Percentiles rank a stretch among this genome's conserved stretches.
Evolutionary conservation across 352 stramenopile species (phyloP).

Genomic region (Globisporangium nodosum): DNA sequence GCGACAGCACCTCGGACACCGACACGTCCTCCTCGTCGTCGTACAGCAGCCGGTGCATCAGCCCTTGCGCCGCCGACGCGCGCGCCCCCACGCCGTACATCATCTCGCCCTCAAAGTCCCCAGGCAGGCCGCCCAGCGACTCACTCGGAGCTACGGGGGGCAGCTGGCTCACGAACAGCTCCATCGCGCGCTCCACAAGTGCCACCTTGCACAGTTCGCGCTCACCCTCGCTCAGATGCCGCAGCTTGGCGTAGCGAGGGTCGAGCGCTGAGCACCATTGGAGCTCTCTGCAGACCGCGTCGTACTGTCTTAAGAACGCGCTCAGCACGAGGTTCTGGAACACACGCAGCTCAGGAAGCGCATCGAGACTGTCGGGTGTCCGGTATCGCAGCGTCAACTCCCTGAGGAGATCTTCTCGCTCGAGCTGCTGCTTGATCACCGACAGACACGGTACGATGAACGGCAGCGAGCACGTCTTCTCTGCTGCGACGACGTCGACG

Average conservation of each 20-base stretch:
- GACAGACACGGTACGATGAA: constrained; percentile 32
- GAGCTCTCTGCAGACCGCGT: constrained; percentile 15
- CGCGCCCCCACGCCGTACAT: constrained; percentile 20
- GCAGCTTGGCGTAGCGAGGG: constrained; percentile 36
- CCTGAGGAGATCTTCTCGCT: constrained; percentile 20
- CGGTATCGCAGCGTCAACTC: constrained; percentile 17
- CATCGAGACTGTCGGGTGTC: neutral
- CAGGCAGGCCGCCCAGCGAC: constrained; percentile 10
- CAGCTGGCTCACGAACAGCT: constrained; percentile 23
- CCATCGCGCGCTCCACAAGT: constrained; percentile 14
- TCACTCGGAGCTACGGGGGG: constrained; percentile 13
- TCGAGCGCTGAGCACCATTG: constrained; percentile 40
- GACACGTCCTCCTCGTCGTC: constrained; percentile 42
- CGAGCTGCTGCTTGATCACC: constrained; percentile 29
- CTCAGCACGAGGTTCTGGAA: constrained; percentile 12
- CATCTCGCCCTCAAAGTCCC: constrained; percentile 28
- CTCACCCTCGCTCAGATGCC: constrained; percentile 33
- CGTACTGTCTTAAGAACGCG: constrained; percentile 11
- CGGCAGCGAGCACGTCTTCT: constrained; percentile 27
- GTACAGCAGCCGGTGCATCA: constrained; percentile 49
- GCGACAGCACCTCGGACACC: constrained; percentile 19
- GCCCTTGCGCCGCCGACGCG: constrained; percentile 16
- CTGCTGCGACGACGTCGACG: constrained; percentile 25
- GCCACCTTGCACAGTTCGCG: constrained; percentile 19
- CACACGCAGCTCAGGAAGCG: constrained; percentile 7